Evolutionary conservation across 805 yeast species (phyloP).

Genomic region (Grigorovia jiainica): DNA sequence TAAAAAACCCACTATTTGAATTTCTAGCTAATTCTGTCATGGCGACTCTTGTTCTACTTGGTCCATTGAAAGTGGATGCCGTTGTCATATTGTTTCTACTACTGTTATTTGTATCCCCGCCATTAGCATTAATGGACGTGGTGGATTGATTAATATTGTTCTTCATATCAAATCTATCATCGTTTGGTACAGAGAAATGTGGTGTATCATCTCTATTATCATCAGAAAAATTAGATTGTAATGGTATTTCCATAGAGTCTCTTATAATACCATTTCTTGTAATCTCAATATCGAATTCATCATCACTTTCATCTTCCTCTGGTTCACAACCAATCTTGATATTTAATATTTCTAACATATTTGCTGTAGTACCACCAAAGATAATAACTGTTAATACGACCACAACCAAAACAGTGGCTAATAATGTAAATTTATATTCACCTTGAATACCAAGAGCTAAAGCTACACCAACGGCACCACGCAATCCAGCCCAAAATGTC

Average conservation of each 20-base stretch:
- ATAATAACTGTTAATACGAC: conserved; percentile 93
- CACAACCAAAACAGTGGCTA: conserved; percentile 93
- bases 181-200: conserved; percentile 12
- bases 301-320: conserved; percentile 71
- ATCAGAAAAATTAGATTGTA: conserved; percentile 20
- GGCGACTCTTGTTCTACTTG: not conserved
- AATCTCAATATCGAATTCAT: conserved; percentile 90
- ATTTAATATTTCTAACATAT: conserved; percentile 91
- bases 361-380: conserved; percentile 97
- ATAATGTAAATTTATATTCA: conserved; percentile 73
- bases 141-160: conserved; percentile 1
- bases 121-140: not conserved
- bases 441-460: conserved; percentile 96
- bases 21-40: conserved; percentile 4
- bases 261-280: conserved; percentile 25
- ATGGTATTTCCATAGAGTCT: conserved; percentile 5
- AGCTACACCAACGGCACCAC: conserved; percentile 99
- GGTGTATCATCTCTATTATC: conserved; percentile 8
- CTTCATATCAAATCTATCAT: conserved; percentile 5
- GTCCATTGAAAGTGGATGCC: not conserved
- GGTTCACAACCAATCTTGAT: conserved; percentile 86
- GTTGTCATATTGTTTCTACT: not conserved
- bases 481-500: conserved; percentile 98
- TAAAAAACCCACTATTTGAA: conserved; percentile 17
- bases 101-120: conserved; percentile 1